These are phyloP conservation scores for Carpinus viminea DNA, from an alignment of 306 rosid species.

Conservation along the genomic window DNA sequence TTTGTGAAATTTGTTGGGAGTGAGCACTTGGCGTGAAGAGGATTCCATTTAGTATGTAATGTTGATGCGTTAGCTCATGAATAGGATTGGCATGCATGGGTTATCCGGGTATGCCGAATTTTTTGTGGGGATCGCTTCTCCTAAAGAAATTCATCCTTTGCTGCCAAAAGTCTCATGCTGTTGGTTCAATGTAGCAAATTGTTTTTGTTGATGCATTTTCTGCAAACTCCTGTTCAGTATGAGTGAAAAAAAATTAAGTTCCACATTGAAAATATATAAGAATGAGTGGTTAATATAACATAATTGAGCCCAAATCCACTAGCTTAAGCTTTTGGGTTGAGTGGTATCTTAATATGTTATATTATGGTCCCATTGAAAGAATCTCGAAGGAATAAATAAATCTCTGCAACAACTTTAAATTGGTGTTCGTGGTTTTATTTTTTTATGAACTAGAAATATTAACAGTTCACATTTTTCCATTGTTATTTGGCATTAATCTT, in stretches of 20 bases:
- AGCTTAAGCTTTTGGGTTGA: too few relatives aligned
- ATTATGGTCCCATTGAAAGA: too few relatives aligned
- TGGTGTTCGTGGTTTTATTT: not conserved
- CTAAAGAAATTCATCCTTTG: not conserved
- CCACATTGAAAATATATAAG: too few relatives aligned
- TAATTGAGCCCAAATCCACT: too few relatives aligned
- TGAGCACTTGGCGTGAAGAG: conserved; percentile 22
- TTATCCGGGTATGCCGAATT: not conserved
- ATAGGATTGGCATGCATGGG: not conserved
- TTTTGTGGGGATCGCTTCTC: not conserved
- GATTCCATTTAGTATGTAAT: not conserved
- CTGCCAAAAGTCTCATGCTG: not conserved
- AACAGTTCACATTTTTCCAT: not conserved
- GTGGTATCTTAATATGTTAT: too few relatives aligned
- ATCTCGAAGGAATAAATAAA: too few relatives aligned
- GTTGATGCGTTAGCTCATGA: conserved; percentile 1
- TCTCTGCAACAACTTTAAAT: not conserved
- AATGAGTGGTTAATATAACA: too few relatives aligned
- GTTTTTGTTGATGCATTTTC: not conserved
- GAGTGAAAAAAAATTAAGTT: too few relatives aligned
- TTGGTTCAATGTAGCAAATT: not conserved
- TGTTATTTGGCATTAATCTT: not conserved
- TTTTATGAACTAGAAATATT: not conserved
- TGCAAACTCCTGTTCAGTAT: not conserved
- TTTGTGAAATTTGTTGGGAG: not conserved